A percentile compares a stretch with the other conserved stretches of the same genome.
These are phyloP conservation scores for Phyllosticta citriasiana DNA, from an alignment of 2,329 filamentous ascomycete genomes.

Conservation along the genomic window DNA sequence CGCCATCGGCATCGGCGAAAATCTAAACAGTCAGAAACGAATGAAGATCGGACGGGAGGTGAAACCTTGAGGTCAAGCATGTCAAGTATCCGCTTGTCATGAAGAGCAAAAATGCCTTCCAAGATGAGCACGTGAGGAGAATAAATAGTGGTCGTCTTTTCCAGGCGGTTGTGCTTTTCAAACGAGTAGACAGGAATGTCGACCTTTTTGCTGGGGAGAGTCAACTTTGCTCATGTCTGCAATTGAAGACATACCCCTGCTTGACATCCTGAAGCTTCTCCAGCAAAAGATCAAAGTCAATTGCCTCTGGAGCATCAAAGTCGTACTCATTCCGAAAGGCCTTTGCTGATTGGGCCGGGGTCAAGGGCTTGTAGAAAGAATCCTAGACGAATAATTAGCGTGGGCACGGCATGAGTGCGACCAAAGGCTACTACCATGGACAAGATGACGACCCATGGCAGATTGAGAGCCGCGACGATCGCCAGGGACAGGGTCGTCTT, in stretches of 20 bases:
- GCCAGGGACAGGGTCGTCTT: slow-evolving; percentile 92
- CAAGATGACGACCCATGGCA: slow-evolving; percentile 96
- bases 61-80: slow-evolving; percentile 79
- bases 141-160: slow-evolving; percentile 79
- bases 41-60: background rate
- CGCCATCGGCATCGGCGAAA: slow-evolving; percentile 91
- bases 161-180: slow-evolving; percentile 71
- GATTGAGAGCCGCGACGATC: slow-evolving; percentile 78
- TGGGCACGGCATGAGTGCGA: slow-evolving; percentile 10
- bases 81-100: slow-evolving; percentile 76
- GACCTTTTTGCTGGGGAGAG: slow-evolving; percentile 57
- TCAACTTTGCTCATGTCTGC: slow-evolving; percentile 13
- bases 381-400: slow-evolving; percentile 47
- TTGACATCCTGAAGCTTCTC: slow-evolving; percentile 75
- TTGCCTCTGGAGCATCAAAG: slow-evolving; percentile 87
- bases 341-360: slow-evolving; percentile 62
- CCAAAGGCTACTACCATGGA: slow-evolving; percentile 60
- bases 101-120: slow-evolving; percentile 91
- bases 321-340: slow-evolving; percentile 91
- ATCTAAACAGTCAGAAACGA: slow-evolving; percentile 45
- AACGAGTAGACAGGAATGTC: slow-evolving; percentile 96
- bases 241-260: slow-evolving; percentile 55
- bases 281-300: slow-evolving; percentile 87
- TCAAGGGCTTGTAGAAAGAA: slow-evolving; percentile 91
- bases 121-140: slow-evolving; percentile 92